These are phyloP conservation scores for Ulvella scutata DNA, from an alignment of 139 green algal genomes.

Conservation along the genomic window DNA sequence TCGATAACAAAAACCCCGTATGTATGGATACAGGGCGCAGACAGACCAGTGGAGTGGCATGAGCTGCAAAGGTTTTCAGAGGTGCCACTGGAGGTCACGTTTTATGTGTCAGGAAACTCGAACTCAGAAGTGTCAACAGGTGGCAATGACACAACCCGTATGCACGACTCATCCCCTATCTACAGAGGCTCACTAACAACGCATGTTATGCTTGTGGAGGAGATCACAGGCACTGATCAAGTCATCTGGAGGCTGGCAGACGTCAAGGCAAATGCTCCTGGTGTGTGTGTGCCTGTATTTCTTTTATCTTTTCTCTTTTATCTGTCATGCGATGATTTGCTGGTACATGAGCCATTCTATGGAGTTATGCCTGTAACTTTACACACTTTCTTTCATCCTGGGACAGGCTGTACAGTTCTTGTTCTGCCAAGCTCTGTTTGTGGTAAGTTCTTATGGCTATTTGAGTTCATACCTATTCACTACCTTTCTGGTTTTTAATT, in stretches of 20 bases:
- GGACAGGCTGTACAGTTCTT: background rate
- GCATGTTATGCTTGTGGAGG: slow-evolving; percentile 4
- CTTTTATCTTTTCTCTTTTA: background rate
- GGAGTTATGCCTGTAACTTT: background rate
- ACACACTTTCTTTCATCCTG: too few species aligned
- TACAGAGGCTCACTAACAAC: too few species aligned
- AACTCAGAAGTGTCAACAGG: background rate
- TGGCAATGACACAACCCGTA: too few species aligned
- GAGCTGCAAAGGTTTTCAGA: slow-evolving; percentile 22
- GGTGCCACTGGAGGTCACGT: slow-evolving; percentile 24
- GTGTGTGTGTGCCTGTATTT: background rate
- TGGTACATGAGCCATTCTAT: background rate
- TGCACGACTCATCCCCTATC: too few species aligned
- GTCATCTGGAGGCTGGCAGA: slow-evolving; percentile 20
- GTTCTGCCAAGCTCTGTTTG: background rate
- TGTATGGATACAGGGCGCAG: slow-evolving; percentile 24
- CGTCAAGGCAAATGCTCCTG: slow-evolving; percentile 13
- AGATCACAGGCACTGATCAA: background rate
- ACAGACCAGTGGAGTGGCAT: slow-evolving; percentile 17
- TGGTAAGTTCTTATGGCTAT: too few species aligned
- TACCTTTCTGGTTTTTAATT: too few species aligned
- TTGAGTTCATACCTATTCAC: too few species aligned
- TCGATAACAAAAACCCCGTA: too few species aligned
- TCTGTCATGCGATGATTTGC: background rate
- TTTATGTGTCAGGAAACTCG: background rate